A percentile compares a stretch with the other conserved stretches of the same genome.
These are phyloP conservation scores for Lachancea fermentati DNA, from an alignment of 805 yeast genomes.

Conservation along the genomic window DNA sequence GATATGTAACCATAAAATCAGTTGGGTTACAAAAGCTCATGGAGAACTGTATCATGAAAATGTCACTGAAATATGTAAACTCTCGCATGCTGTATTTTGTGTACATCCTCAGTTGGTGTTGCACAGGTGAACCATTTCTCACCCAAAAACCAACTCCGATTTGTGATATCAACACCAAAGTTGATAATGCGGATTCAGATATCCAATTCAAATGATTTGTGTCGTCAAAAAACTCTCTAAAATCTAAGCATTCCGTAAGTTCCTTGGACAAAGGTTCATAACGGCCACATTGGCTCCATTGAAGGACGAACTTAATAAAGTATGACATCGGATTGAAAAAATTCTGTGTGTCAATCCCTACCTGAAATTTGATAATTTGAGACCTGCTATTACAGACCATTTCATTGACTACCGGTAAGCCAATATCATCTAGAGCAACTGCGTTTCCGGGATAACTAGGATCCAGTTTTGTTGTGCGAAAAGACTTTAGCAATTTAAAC, in stretches of 20 bases:
- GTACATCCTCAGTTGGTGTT: conserved; percentile 75
- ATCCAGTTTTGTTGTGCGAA: conserved; percentile 6
- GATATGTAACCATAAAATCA: conserved; percentile 48
- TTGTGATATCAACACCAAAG: conserved; percentile 73
- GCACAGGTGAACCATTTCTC: conserved; percentile 79
- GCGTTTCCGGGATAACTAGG: not conserved
- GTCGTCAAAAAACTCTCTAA: conserved; percentile 17
- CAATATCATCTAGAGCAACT: not conserved
- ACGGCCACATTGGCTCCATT: conserved; percentile 33
- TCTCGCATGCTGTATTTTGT: conserved; percentile 75
- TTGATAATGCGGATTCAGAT: conserved; percentile 67
- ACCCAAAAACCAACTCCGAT: conserved; percentile 92
- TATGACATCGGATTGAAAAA: conserved; percentile 32
- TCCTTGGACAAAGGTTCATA: conserved; percentile 19
- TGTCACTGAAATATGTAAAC: conserved; percentile 72
- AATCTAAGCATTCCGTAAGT: conserved; percentile 15
- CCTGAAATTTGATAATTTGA: conserved; percentile 24
- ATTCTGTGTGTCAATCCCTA: conserved; percentile 29
- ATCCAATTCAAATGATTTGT: conserved; percentile 18
- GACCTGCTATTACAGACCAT: conserved; percentile 22
- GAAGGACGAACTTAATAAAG: conserved; percentile 26
- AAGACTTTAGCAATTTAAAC: conserved; percentile 15
- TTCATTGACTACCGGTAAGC: conserved; percentile 15
- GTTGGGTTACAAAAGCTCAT: conserved; percentile 54
- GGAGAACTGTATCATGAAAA: conserved; percentile 60